These are phyloP conservation scores for Populus deltoides DNA, from an alignment of 345 rosid genomes.

Conservation along the genomic window DNA sequence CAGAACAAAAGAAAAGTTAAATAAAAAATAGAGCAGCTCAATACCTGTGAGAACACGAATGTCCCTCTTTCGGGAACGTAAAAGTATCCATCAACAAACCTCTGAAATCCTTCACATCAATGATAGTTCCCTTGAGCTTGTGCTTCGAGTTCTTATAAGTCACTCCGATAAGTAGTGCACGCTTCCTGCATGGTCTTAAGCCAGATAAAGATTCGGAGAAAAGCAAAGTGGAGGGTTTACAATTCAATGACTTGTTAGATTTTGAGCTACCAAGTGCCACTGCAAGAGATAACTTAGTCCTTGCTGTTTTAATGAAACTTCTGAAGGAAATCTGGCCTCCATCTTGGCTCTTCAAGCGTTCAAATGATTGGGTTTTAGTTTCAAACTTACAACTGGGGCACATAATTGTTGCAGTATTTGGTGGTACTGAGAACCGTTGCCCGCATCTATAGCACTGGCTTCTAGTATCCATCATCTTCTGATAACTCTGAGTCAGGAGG, in stretches of 20 bases:
- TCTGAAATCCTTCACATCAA: conserved; percentile 47
- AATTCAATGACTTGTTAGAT: conserved; percentile 5
- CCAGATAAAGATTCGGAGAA: not conserved
- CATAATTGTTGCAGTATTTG: no score
- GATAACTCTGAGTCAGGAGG: not conserved
- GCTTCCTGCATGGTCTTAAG: conserved; percentile 19
- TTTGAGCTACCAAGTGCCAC: not conserved
- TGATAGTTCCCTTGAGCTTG: conserved; percentile 50
- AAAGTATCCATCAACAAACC: conserved; percentile 28
- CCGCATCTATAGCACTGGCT: not conserved
- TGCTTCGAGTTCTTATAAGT: conserved; percentile 37
- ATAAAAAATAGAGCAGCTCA: not conserved
- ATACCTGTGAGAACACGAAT: conserved; percentile 56
- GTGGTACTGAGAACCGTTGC: no score
- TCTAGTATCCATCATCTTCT: not conserved
- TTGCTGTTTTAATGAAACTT: not conserved
- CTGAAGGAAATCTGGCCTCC: not conserved
- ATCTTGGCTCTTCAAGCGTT: not conserved
- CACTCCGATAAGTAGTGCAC: conserved; percentile 56
- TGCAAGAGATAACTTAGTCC: not conserved
- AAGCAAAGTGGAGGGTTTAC: not conserved
- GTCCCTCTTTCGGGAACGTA: conserved; percentile 21
- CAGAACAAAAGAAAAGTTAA: not conserved
- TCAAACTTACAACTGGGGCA: no score
- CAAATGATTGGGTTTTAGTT: no score